Evolutionary conservation across 1,284 basidiomycete genomes (phyloP).

Genomic region (Moesziomyces sp.): DNA sequence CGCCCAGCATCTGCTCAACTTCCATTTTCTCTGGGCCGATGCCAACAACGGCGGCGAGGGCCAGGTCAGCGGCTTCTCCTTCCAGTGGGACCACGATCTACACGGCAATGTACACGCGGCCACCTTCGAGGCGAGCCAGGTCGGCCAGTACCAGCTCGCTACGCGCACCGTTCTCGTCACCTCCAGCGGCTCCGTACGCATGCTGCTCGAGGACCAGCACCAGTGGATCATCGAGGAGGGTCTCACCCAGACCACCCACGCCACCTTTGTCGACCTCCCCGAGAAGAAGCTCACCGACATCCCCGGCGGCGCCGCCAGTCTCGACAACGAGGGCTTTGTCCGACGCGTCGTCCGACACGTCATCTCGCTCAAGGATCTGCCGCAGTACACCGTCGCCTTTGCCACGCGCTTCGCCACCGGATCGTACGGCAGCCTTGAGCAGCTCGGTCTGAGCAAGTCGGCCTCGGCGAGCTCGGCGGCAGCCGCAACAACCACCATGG

Average conservation of each 20-base stretch:
- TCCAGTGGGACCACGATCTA: conserved; percentile 77
- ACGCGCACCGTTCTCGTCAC: conserved; percentile 77
- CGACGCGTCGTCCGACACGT: conserved; percentile 63
- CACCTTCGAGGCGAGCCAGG: conserved; percentile 72
- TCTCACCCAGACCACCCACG: conserved; percentile 74
- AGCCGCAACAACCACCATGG: conserved; percentile 36
- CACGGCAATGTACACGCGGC: conserved; percentile 76
- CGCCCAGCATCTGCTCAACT: conserved; percentile 66
- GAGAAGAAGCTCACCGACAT: conserved; percentile 72
- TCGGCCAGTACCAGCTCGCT: conserved; percentile 69
- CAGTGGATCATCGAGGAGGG: conserved; percentile 87
- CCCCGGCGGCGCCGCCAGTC: conserved; percentile 34
- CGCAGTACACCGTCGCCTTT: conserved; percentile 77
- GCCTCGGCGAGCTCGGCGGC: conserved; percentile 2
- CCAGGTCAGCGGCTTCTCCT: conserved; percentile 74
- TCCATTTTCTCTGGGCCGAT: conserved; percentile 75
- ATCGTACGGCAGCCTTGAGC: conserved; percentile 72
- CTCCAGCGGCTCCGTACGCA: conserved; percentile 80
- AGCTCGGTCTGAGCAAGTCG: conserved; percentile 62
- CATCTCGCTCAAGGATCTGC: conserved; percentile 74
- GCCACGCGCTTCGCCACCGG: conserved; percentile 78
- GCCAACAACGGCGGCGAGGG: conserved; percentile 72
- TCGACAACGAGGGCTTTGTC: conserved; percentile 73
- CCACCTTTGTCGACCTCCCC: conserved; percentile 80
- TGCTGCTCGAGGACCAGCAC: conserved; percentile 76